Evolutionary conservation across 441 rosid species (phyloP).

Genomic region (Pelargonium myrrhifolium): DNA sequence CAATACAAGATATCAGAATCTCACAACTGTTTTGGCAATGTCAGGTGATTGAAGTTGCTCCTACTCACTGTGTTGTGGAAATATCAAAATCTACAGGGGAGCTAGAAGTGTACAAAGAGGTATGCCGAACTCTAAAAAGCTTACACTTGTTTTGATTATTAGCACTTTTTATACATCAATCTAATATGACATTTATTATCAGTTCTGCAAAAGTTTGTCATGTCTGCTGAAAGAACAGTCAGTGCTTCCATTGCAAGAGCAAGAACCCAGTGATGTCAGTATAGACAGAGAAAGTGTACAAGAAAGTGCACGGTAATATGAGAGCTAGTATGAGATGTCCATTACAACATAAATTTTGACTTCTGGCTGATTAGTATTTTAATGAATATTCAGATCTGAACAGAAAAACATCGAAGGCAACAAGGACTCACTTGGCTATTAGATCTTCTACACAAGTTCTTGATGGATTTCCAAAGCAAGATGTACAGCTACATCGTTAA

Average conservation of each 20-base stretch:
- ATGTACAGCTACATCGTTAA: too few relatives aligned
- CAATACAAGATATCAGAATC: slow-evolving; percentile 11
- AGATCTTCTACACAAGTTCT: neutral
- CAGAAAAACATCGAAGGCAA: slow-evolving; percentile 16
- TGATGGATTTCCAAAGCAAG: slow-evolving; percentile 4
- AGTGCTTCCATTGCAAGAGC: slow-evolving; percentile 19
- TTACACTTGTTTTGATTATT: neutral
- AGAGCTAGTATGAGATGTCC: neutral
- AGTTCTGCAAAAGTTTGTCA: slow-evolving; percentile 83
- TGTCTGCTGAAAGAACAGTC: slow-evolving; percentile 50
- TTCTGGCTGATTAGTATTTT: slow-evolving; percentile 15
- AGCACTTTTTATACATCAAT: slow-evolving; percentile 8
- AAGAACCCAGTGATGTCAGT: slow-evolving; percentile 16
- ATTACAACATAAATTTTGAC: slow-evolving; percentile 10
- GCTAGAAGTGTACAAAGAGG: slow-evolving; percentile 63
- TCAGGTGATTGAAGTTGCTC: slow-evolving; percentile 71
- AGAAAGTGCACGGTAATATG: slow-evolving; percentile 31
- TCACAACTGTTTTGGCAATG: slow-evolving; percentile 3
- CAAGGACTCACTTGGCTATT: slow-evolving; percentile 25
- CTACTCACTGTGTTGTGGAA: slow-evolving; percentile 77
- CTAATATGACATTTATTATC: slow-evolving; percentile 21
- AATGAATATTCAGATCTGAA: slow-evolving; percentile 32
- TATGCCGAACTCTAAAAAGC: slow-evolving; percentile 5
- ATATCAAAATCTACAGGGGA: slow-evolving; percentile 79
- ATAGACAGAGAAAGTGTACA: slow-evolving; percentile 14